These are phyloP conservation scores for Aspergillus sojae DNA, from an alignment of 2,329 filamentous ascomycete species.

Conservation along the genomic window DNA sequence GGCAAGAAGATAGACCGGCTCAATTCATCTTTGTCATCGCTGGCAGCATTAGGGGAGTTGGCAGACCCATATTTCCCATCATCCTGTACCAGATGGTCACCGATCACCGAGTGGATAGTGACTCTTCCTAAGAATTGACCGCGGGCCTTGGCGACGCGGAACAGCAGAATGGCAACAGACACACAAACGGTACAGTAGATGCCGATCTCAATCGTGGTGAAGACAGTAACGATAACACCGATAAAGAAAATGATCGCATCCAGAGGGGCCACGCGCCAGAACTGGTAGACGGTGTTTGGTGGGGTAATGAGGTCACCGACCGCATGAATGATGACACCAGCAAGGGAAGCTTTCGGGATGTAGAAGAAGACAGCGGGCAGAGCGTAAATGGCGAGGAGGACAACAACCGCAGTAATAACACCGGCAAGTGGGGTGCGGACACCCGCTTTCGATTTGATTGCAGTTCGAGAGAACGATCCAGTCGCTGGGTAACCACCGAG, in stretches of 20 bases:
- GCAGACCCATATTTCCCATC: slow-evolving; percentile 65
- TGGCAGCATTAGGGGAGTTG: slow-evolving; percentile 22
- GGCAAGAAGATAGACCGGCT: slow-evolving; percentile 84
- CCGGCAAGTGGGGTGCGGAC: slow-evolving; percentile 89
- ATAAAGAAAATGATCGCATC: slow-evolving; percentile 93
- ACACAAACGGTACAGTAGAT: slow-evolving; percentile 84
- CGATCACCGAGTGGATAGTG: slow-evolving; percentile 80
- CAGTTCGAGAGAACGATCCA: slow-evolving; percentile 93
- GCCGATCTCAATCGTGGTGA: slow-evolving; percentile 85
- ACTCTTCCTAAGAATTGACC: slow-evolving; percentile 84
- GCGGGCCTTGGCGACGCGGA: slow-evolving; percentile 78
- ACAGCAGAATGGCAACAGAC: slow-evolving; percentile 77
- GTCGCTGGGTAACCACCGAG: slow-evolving; percentile 90
- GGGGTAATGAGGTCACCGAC: slow-evolving; percentile 90
- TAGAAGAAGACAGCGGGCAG: slow-evolving; percentile 90
- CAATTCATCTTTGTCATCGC: slow-evolving; percentile 50
- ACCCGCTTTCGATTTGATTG: slow-evolving; percentile 96
- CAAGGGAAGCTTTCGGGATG: slow-evolving; percentile 78
- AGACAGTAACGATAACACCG: slow-evolving; percentile 87
- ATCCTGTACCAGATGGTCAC: slow-evolving; percentile 71
- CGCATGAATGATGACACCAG: slow-evolving; percentile 93
- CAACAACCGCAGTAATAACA: slow-evolving; percentile 81
- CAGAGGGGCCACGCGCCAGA: slow-evolving; percentile 89
- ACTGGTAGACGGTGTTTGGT: slow-evolving; percentile 89
- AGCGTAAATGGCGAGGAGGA: slow-evolving; percentile 87